Base-by-base conservation (phyloP, 75 land plant genomes). In the Cryptomeria japonica region DNA sequence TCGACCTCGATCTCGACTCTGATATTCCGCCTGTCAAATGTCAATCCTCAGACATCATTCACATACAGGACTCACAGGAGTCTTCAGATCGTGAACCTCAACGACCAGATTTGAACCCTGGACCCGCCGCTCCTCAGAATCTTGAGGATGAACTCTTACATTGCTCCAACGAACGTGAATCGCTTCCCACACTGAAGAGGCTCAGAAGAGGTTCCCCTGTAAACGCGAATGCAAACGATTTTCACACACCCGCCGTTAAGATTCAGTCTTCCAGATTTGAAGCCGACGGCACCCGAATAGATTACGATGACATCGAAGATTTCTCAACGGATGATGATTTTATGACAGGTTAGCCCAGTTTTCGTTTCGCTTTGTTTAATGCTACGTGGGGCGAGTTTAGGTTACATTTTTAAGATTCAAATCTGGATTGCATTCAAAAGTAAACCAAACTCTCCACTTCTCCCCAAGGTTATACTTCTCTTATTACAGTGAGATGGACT, bases 151-250 rank as follows among this genome's bases (percentile, higher is more conserved):
- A 32, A 73, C 12, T 32, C 12, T 10, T 73, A 73, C 76, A 73
- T 11, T 31, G 36, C 76, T 32, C 36, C 36, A 3, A 31, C 76
- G 36, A 79, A 18, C 28, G 18, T 19, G 83, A 80, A 38, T 49
- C 83, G 83, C 83, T 80, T 80, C 83, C 83, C 46, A 80, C 0
- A 80, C 83, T 80, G 2, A 80, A 80, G 83, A 80, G 83, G 42
- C 83, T 80, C 37, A 80, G 19, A 42, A 41, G 83, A 80, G 83
- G 83, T 0, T 49, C 83, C 28, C 83, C 83, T 44, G 47, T 25
- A 12, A 39, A 73, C 31, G 14, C 76, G 32, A 73, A 31, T 73
- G 36, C 14, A 73, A 25, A 38, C 38, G 42, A 78, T 78, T 37
- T 37, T 37, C 42, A 78, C 41, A 37, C 41, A 19, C 42, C 80